phyloP scores from a whole-genome alignment of 768 basidiomycete genomes.

The Galerina marginata region DNA sequence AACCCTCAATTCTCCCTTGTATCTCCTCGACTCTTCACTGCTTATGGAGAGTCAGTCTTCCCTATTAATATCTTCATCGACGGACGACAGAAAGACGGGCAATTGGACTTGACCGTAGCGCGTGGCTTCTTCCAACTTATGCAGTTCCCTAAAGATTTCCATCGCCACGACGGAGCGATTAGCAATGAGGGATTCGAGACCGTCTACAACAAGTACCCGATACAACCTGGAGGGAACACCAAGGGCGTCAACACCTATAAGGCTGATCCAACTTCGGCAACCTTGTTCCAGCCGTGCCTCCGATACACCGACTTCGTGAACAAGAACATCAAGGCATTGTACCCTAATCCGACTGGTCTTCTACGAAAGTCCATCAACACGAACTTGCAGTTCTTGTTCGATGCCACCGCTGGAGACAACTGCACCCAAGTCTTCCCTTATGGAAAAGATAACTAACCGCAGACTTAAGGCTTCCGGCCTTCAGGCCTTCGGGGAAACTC shows the following conservation, averaged over 20 bases:
- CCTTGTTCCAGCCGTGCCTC: slow-evolving; percentile 21
- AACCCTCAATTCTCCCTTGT: slow-evolving; percentile 29
- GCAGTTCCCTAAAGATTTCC: slow-evolving; percentile 25
- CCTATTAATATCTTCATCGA: slow-evolving; percentile 27
- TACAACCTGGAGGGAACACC: slow-evolving; percentile 24
- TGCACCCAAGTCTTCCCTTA: slow-evolving; percentile 22
- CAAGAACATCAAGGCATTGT: slow-evolving; percentile 23
- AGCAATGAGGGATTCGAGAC: not conserved
- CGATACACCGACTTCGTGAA: slow-evolving; percentile 28
- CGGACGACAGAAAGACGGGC: slow-evolving; percentile 22
- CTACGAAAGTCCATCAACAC: slow-evolving; percentile 20
- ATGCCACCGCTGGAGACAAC: slow-evolving; percentile 5
- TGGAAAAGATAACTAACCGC: not conserved
- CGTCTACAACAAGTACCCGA: slow-evolving; percentile 18
- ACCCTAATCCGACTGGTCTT: slow-evolving; percentile 24
- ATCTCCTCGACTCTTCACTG: slow-evolving; percentile 28
- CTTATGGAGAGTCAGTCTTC: slow-evolving; percentile 21
- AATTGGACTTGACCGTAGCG: slow-evolving; percentile 22
- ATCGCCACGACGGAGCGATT: slow-evolving; percentile 19
- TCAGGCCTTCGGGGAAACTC: no score
- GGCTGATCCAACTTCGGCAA: slow-evolving; percentile 22
- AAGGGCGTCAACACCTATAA: slow-evolving; percentile 24
- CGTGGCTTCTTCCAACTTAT: slow-evolving; percentile 30
- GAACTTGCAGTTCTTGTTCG: slow-evolving; percentile 23
- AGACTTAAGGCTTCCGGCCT: no score